A percentile compares a stretch with the other conserved stretches of the same genome.
phyloP scores from a whole-genome alignment of 257 asterid genomes.

The Gentiana macrophylla region DNA sequence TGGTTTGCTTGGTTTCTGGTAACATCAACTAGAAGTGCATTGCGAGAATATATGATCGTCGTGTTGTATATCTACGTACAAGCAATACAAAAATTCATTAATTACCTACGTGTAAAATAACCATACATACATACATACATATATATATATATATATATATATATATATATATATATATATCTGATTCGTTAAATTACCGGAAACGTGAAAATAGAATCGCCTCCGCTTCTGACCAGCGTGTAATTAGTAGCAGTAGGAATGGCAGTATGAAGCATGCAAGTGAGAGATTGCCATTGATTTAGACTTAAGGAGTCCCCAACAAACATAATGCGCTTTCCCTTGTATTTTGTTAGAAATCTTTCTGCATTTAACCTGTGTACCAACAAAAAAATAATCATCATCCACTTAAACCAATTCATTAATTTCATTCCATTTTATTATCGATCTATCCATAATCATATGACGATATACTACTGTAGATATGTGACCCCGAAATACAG shows the following conservation, averaged over 20 bases:
- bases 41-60: constrained; percentile 9
- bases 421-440: no score
- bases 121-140: no score
- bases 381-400: neutral
- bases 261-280: constrained; percentile 27
- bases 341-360: constrained; percentile 7
- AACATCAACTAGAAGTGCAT: constrained; percentile 20
- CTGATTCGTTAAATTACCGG: constrained; percentile 6
- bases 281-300: constrained; percentile 33
- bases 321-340: constrained; percentile 23
- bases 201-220: constrained; percentile 14
- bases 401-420: no score
- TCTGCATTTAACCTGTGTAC: constrained; percentile 18
- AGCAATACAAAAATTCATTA: neutral
- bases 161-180: no score
- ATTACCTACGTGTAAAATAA: no score
- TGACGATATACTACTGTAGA: no score
- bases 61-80: constrained; percentile 11
- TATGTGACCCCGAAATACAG: no score
- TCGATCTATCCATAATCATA: neutral
- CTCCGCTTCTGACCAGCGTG: constrained; percentile 2
- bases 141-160: no score
- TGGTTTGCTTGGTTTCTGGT: neutral
- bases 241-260: constrained; percentile 5
- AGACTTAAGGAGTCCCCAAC: constrained; percentile 30